Evolutionary conservation across 1,284 basidiomycete genomes (phyloP), one percentile per base, ranked within the genome.

Genomic region (Apiotrichum mycotoxinovorans): DNA sequence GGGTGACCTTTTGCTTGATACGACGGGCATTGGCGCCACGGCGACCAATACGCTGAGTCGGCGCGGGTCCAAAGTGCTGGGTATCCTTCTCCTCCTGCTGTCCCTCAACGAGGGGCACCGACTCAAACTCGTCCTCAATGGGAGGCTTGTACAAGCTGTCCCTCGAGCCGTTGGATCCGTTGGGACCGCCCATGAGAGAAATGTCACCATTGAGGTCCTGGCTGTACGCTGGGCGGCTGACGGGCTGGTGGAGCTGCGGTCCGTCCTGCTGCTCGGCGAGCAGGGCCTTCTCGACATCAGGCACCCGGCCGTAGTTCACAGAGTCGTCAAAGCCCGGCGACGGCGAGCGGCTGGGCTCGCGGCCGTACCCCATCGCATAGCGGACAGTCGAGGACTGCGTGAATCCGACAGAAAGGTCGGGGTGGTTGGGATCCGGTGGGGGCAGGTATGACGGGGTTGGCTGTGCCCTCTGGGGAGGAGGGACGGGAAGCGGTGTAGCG

Each of bases 11-110:
- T 52, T 79, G 77, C 58, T 78, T 78, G 54, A 78, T 76, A 43
- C 78, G 73, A 22, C 69, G 68, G 54, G 72, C 66, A 25, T 53
- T 48, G 73, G 89, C 87, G 64, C 87, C 83, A 51, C 91, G 82
- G 42, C 91, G 82, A 23, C 84, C 78, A 22, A 89, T 82, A 25
- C 89, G 84, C 20, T 91, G 91, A 5, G 82, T 76, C 0, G 91
- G 91, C 0, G 89, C 91, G 10, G 90, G 89, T 2, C 91, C 91
- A 74, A 88, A 94, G 74, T 94, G 91, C 52, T 85, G 84, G 7
- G 88, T 91, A 55, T 50, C 51, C 45, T 56, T 20, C 10, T 56
- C 46, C 20, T 53, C 48, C 40, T 51, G n/a, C n/a, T n/a, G 56
- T 2, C 54, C 54, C 11, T 60, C 54, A 4, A 58, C 51, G 8